phyloP scores from a whole-genome alignment of 2,329 filamentous ascomycete genomes.

The Fusarium sp. region DNA sequence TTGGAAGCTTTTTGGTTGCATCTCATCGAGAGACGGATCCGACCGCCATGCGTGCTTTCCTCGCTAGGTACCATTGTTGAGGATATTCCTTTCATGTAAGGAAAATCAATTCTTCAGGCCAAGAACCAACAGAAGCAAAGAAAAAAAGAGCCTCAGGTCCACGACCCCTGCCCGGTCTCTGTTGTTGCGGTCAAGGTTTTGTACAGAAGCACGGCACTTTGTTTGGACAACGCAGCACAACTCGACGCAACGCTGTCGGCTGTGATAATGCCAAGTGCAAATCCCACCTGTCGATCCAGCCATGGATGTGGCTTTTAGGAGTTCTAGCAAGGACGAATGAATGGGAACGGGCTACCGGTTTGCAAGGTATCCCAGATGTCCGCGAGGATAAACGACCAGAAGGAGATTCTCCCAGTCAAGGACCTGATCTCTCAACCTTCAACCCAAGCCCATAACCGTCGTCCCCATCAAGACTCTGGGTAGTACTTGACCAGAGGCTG shows the following conservation, averaged over 20 bases:
- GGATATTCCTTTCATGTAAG: slow-evolving; percentile 1
- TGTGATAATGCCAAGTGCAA: slow-evolving; percentile 15
- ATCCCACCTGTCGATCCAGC: slow-evolving; percentile 31
- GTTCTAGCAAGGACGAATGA: neutral
- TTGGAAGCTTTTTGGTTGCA: slow-evolving; percentile 12
- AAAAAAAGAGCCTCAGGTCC: slow-evolving; percentile 2
- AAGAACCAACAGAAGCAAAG: slow-evolving; percentile 9
- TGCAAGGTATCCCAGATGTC: slow-evolving; percentile 27
- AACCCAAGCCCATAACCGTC: slow-evolving; percentile 35
- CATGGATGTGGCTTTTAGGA: slow-evolving; percentile 14
- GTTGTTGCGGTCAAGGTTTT: slow-evolving; percentile 5
- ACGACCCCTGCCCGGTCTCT: neutral
- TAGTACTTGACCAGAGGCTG: slow-evolving; percentile 43
- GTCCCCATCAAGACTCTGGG: slow-evolving; percentile 5
- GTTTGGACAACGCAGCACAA: slow-evolving; percentile 27
- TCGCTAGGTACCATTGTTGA: slow-evolving; percentile 11
- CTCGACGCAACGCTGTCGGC: slow-evolving; percentile 11
- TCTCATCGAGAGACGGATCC: slow-evolving; percentile 7
- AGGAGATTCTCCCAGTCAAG: slow-evolving; percentile 35
- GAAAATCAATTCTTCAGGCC: slow-evolving; percentile 32
- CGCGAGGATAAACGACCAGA: slow-evolving; percentile 25
- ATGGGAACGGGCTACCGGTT: slow-evolving; percentile 17
- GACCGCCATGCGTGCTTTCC: slow-evolving; percentile 28
- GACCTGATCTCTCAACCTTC: slow-evolving; percentile 38
- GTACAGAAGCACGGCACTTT: slow-evolving; percentile 9